phyloP scores from a whole-genome alignment of 345 rosid genomes.

The Eucalyptus coolabah region DNA sequence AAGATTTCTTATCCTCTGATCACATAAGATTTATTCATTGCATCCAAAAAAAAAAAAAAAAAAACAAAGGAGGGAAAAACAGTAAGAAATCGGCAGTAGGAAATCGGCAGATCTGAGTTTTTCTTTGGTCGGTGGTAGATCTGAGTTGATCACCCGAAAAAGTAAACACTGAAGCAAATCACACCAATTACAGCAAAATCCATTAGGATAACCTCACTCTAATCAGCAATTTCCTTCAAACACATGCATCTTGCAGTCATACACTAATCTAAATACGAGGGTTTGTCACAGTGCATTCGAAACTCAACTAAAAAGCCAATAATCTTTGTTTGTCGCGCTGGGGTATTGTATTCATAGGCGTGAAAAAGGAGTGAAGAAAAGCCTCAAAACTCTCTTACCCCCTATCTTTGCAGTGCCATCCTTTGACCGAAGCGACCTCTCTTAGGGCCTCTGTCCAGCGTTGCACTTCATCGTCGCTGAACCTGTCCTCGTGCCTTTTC shows the following conservation, averaged over 20 bases:
- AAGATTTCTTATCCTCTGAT: background rate
- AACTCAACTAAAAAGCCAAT: background rate
- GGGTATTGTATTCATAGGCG: background rate
- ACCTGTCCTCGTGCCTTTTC: background rate
- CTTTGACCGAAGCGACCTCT: background rate
- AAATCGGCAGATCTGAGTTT: background rate
- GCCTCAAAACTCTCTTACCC: background rate
- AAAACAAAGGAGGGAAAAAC: background rate
- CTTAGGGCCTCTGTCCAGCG: background rate
- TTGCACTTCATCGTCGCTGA: background rate
- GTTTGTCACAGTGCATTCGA: background rate
- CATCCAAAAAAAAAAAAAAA: background rate
- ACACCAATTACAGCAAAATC: background rate
- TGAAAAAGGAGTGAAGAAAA: background rate
- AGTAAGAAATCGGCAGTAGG: background rate
- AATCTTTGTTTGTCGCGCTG: background rate
- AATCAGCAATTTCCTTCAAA: background rate
- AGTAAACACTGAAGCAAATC: background rate
- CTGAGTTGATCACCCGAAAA: background rate
- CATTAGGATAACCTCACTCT: background rate
- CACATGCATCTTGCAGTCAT: background rate
- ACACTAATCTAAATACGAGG: background rate
- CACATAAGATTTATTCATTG: background rate
- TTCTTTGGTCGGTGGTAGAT: background rate
- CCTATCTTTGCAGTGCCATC: background rate